Conservation (phyloP, 331 rosid genomes). For the Quercus lobata region DNA sequence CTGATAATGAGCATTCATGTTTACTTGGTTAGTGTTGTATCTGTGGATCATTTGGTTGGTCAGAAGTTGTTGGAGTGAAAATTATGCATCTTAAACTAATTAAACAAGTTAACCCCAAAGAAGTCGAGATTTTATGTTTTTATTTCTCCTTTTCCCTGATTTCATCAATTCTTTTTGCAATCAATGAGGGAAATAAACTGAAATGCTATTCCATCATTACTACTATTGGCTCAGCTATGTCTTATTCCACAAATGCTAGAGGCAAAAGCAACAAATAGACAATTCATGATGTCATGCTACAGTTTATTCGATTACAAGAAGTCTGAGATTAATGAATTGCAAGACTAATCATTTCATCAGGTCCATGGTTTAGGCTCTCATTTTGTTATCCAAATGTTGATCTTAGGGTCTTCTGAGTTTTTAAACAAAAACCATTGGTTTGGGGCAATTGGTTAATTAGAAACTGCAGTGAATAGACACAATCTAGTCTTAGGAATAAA, state of each 20-base stretch:
- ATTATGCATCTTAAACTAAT: not conserved
- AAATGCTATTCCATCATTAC: no score
- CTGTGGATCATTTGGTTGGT: not conserved
- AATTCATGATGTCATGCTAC: no score
- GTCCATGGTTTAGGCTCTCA: not conserved
- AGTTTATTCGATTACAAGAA: not conserved
- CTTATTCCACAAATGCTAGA: no score
- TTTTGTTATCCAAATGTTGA: not conserved
- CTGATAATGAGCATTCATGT: not conserved
- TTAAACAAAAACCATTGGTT: not conserved
- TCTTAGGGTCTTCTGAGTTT: not conserved
- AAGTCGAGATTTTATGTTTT: not conserved
- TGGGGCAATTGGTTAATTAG: not conserved
- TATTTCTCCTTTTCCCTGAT: not conserved
- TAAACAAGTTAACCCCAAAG: not conserved
- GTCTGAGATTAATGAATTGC: not conserved
- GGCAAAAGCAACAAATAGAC: no score
- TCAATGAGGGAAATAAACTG: not conserved
- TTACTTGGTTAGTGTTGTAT: slow-evolving; percentile 18
- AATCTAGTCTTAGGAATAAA: not conserved
- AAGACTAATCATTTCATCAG: not conserved
- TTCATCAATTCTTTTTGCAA: not conserved
- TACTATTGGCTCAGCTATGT: no score
- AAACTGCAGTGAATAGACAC: not conserved
- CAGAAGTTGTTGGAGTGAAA: not conserved